Conservation (phyloP, 2,329 filamentous ascomycete species). For the Pseudogymnoascus sp. region DNA sequence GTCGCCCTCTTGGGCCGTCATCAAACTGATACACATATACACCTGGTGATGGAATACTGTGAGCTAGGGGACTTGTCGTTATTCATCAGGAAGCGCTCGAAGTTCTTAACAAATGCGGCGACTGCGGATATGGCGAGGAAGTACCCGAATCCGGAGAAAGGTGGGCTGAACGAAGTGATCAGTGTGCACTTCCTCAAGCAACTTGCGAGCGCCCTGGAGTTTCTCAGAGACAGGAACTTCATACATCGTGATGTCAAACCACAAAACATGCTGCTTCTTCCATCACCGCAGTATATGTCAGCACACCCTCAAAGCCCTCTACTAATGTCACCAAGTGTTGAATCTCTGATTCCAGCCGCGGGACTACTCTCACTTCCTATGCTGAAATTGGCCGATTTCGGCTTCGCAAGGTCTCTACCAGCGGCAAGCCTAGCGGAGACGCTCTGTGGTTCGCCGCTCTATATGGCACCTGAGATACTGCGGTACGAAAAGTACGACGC, state of each 20-base stretch:
- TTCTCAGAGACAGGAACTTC: slow-evolving; percentile 74
- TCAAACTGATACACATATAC: slow-evolving; percentile 79
- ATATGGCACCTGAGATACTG: slow-evolving; percentile 98
- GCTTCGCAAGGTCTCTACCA: slow-evolving; percentile 89
- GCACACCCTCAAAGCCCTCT: slow-evolving; percentile 54
- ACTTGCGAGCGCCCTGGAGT: slow-evolving; percentile 82
- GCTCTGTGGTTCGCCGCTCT: slow-evolving; percentile 89
- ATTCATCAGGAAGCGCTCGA: slow-evolving; percentile 91
- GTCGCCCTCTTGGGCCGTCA: slow-evolving; percentile 92
- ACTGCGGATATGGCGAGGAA: slow-evolving; percentile 87
- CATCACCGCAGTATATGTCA: slow-evolving; percentile 63
- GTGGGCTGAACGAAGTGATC: slow-evolving; percentile 93
- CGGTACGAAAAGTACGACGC: slow-evolving; percentile 96
- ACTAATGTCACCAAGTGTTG: slow-evolving; percentile 66
- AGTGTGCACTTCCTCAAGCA: slow-evolving; percentile 95
- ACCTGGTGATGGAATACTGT: slow-evolving; percentile 98
- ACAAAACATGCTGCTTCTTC: slow-evolving; percentile 86
- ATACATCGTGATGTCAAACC: slow-evolving; percentile 97
- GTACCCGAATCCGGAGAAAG: slow-evolving; percentile 74
- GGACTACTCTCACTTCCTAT: slow-evolving; percentile 82
- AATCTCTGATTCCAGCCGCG: slow-evolving; percentile 71
- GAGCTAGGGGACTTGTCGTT: slow-evolving; percentile 87
- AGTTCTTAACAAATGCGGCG: slow-evolving; percentile 67
- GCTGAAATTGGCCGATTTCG: slow-evolving; percentile 97
- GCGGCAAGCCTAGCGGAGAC: slow-evolving; percentile 90